Conservation (phyloP, 176 grass and related monocot genomes). For the Cenchrus americanus region DNA sequence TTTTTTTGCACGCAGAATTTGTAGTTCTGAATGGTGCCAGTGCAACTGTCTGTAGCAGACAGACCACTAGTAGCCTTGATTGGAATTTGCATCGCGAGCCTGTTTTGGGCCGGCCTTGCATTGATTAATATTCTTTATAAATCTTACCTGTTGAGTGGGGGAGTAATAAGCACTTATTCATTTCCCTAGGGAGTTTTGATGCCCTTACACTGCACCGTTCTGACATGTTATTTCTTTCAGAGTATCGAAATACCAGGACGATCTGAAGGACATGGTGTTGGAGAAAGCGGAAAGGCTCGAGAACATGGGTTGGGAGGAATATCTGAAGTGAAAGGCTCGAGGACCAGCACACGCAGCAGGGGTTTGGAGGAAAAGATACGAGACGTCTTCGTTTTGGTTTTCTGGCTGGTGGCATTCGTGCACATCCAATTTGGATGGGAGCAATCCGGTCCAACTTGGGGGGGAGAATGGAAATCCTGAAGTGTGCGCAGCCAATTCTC, state of each 20-base stretch:
- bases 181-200: constrained; percentile 8
- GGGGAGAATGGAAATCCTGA: not conserved
- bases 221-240: constrained; percentile 48
- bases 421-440: not conserved
- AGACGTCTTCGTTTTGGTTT: constrained; percentile 9
- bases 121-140: constrained; percentile 11
- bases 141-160: not conserved
- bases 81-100: not conserved
- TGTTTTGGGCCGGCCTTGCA: constrained; percentile 6
- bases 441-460: not conserved
- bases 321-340: constrained; percentile 36
- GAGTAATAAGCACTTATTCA: not conserved
- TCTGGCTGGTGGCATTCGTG: constrained; percentile 6
- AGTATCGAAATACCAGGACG: constrained; percentile 58
- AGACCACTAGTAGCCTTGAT: not conserved
- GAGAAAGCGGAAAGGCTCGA: constrained; percentile 79
- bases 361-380: constrained; percentile 58
- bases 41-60: not conserved
- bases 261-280: constrained; percentile 65
- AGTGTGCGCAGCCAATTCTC: not conserved
- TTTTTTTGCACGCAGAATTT: constrained; percentile 20
- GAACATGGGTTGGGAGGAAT: constrained; percentile 64
- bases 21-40: not conserved
- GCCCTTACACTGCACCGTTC: not conserved
- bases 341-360: not conserved